phyloP scores from a whole-genome alignment of 164 flowering plant genomes.

The Vitis riparia region DNA sequence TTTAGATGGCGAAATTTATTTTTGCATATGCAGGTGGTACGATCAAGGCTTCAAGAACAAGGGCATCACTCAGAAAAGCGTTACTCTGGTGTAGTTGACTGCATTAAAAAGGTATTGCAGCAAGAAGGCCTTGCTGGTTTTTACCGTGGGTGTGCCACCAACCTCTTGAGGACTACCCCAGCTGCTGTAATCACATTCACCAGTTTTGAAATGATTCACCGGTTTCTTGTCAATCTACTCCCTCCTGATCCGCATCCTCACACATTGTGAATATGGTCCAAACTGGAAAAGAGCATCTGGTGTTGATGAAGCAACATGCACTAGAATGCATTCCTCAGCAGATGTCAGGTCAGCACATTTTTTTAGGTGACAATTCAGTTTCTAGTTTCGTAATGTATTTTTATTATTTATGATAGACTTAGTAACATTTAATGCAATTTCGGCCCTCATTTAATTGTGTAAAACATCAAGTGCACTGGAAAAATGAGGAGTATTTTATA shows the following conservation, averaged over 20 bases:
- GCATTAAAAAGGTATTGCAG: conserved; percentile 69
- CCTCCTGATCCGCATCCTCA: conserved; percentile 62
- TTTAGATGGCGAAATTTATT: too few relatives aligned
- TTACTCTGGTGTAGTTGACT: conserved; percentile 80
- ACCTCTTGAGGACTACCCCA: conserved; percentile 87
- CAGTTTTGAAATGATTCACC: conserved; percentile 96
- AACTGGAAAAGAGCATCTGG: not conserved
- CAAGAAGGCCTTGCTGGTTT: conserved; percentile 84
- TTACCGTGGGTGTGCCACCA: conserved; percentile 96
- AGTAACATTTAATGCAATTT: conserved; percentile 9
- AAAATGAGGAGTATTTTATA: conserved; percentile 3
- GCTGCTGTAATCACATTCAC: conserved; percentile 98
- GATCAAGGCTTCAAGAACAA: conserved; percentile 95
- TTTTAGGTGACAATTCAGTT: not conserved
- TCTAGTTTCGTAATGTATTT: not conserved
- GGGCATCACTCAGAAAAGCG: conserved; percentile 85
- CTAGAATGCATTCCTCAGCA: not conserved
- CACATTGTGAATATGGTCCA: conserved; percentile 29
- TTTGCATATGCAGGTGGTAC: conserved; percentile 59
- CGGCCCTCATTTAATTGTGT: conserved; percentile 3
- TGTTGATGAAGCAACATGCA: not conserved
- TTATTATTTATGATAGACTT: not conserved
- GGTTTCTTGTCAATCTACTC: conserved; percentile 51
- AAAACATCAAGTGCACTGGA: not conserved
- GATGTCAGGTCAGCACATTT: not conserved